Conservation (phyloP, 2,329 filamentous ascomycete genomes). For the Penicillium sumatraense region DNA sequence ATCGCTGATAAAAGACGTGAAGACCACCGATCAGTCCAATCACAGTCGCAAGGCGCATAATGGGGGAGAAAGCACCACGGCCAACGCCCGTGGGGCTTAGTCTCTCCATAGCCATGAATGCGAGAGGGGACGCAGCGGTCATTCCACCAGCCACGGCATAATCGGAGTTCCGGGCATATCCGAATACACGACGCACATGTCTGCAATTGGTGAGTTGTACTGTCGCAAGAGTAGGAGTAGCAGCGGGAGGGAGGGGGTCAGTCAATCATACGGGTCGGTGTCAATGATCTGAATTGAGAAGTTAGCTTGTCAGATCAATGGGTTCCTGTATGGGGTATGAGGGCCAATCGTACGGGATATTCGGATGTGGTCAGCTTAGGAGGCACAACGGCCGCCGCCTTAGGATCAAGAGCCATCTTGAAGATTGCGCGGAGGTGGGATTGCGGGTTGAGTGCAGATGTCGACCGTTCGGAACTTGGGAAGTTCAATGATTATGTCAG, state of each 20-base stretch:
- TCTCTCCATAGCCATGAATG: slow-evolving; percentile 80
- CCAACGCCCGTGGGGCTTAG: slow-evolving; percentile 84
- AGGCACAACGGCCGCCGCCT: slow-evolving; percentile 60
- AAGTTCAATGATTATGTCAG: slow-evolving; percentile 24
- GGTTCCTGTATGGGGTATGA: not conserved
- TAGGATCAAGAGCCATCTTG: slow-evolving; percentile 44
- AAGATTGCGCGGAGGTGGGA: slow-evolving; percentile 15
- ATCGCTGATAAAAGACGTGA: slow-evolving; percentile 82
- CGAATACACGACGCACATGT: slow-evolving; percentile 86
- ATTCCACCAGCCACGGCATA: slow-evolving; percentile 73
- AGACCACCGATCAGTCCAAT: slow-evolving; percentile 79
- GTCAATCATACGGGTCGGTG: slow-evolving; percentile 83
- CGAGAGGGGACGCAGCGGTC: slow-evolving; percentile 72
- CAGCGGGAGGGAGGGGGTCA: slow-evolving; percentile 1
- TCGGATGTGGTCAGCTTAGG: slow-evolving; percentile 81
- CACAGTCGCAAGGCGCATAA: slow-evolving; percentile 77
- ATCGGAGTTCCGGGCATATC: slow-evolving; percentile 85
- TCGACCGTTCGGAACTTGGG: slow-evolving; percentile 36
- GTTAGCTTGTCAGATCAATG: slow-evolving; percentile 22
- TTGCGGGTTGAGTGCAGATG: slow-evolving; percentile 27
- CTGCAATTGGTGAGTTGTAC: slow-evolving; percentile 51
- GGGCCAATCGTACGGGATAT: slow-evolving; percentile 81
- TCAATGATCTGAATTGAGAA: slow-evolving; percentile 81
- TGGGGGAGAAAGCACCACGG: slow-evolving; percentile 77
- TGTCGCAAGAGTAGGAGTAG: slow-evolving; percentile 11